Conservation (phyloP, 2,329 filamentous ascomycete species). For the Paecilomyces niveus region DNA sequence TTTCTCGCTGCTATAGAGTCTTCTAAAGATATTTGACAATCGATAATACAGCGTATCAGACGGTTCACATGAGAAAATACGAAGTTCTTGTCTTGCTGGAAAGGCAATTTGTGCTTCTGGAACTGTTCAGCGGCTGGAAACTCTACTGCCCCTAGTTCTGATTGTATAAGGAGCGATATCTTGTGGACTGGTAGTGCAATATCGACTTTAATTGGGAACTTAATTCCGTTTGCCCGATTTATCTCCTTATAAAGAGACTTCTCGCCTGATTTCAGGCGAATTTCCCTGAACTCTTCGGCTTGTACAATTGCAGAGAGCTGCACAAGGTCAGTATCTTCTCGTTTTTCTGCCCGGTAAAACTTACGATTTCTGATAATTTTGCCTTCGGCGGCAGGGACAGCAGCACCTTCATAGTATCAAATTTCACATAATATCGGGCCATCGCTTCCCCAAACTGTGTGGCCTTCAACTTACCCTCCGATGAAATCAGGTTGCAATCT, state of each 20-base stretch:
- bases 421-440: constrained; percentile 74
- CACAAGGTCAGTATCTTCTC: constrained; percentile 7
- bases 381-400: constrained; percentile 55
- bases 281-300: constrained; percentile 64
- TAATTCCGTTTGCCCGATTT: constrained; percentile 62
- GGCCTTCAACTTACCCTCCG: constrained; percentile 45
- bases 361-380: constrained; percentile 61
- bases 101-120: constrained; percentile 48
- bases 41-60: constrained; percentile 66
- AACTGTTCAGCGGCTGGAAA: constrained; percentile 53
- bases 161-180: constrained; percentile 69
- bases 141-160: constrained; percentile 61
- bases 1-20: constrained; percentile 63
- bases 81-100: constrained; percentile 52
- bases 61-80: constrained; percentile 65
- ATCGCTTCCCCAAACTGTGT: constrained; percentile 73
- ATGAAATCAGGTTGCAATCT: constrained; percentile 51
- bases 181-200: constrained; percentile 64
- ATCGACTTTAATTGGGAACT: constrained; percentile 63
- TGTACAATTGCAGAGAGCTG: constrained; percentile 61
- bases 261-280: constrained; percentile 64
- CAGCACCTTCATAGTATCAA: constrained; percentile 70
- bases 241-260: constrained; percentile 63
- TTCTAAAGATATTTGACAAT: constrained; percentile 56
- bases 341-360: constrained; percentile 19